These are phyloP conservation scores for Tolypocladium inflatum DNA, from an alignment of 2,329 filamentous ascomycete species.

Conservation along the genomic window DNA sequence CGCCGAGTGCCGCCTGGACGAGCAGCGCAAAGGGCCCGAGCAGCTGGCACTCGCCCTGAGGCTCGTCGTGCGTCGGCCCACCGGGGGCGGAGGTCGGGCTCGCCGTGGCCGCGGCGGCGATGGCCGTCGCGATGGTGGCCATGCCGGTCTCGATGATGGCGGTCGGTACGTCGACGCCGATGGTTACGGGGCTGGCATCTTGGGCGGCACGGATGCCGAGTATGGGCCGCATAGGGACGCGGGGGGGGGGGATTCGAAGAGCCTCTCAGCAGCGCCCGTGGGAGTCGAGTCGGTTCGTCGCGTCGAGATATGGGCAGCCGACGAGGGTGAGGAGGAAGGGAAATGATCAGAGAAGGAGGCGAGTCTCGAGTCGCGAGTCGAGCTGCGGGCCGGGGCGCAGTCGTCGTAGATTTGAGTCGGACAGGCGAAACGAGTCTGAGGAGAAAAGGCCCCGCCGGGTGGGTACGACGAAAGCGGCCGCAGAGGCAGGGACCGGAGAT, in stretches of 20 bases:
- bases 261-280: not conserved
- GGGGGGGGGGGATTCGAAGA: not conserved
- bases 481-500: not conserved
- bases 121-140: constrained; percentile 6
- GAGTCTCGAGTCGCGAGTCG: not conserved
- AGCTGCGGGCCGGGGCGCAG: not conserved
- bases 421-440: not conserved
- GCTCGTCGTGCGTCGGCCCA: constrained; percentile 24
- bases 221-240: constrained; percentile 1
- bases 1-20: constrained; percentile 79
- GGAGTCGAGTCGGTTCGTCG: not conserved
- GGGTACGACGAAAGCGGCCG: not conserved
- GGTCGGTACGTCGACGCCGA: constrained; percentile 9
- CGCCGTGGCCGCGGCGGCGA: constrained; percentile 17
- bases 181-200: not conserved
- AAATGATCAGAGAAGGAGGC: not conserved
- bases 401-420: not conserved
- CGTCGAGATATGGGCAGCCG: not conserved
- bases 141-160: constrained; percentile 3
- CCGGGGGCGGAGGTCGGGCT: constrained; percentile 15
- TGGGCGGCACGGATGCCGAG: not conserved
- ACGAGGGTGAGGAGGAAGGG: not conserved
- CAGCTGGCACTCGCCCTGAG: constrained; percentile 72
- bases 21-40: constrained; percentile 86
- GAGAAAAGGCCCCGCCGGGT: not conserved